phyloP scores from a whole-genome alignment of 1,139 yeast genomes.

The Debaryomyces subglobosus region DNA sequence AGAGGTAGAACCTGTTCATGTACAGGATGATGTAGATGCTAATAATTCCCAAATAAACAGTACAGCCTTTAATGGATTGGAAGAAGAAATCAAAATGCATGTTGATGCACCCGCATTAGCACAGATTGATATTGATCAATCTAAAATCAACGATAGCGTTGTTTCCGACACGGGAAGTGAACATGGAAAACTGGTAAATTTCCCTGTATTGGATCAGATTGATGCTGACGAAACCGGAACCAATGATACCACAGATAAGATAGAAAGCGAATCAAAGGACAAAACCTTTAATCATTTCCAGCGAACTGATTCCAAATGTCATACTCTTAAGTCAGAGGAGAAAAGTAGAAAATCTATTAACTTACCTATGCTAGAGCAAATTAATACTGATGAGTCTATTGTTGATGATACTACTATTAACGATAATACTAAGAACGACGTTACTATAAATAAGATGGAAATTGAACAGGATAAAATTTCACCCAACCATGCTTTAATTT shows the following conservation, averaged over 20 bases:
- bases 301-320: too few relatives aligned
- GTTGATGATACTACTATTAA: neutral
- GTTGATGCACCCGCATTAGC: neutral
- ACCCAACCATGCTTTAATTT: too few relatives aligned
- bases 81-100: neutral
- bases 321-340: too few relatives aligned
- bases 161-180: neutral
- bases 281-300: neutral
- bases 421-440: too few relatives aligned
- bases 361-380: neutral
- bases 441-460: neutral
- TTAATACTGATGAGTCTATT: neutral
- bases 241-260: neutral
- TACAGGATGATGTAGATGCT: conserved; percentile 1
- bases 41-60: neutral
- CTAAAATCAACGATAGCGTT: neutral
- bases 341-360: neutral
- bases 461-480: neutral
- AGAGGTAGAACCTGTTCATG: neutral
- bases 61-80: neutral
- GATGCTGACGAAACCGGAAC: neutral
- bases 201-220: neutral
- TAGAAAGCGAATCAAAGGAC: neutral
- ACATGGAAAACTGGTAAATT: neutral
- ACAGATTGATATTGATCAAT: neutral